These are phyloP conservation scores for Coemansia sp. DNA, from an alignment of 192 early-diverging fungal species.

Conservation along the genomic window DNA sequence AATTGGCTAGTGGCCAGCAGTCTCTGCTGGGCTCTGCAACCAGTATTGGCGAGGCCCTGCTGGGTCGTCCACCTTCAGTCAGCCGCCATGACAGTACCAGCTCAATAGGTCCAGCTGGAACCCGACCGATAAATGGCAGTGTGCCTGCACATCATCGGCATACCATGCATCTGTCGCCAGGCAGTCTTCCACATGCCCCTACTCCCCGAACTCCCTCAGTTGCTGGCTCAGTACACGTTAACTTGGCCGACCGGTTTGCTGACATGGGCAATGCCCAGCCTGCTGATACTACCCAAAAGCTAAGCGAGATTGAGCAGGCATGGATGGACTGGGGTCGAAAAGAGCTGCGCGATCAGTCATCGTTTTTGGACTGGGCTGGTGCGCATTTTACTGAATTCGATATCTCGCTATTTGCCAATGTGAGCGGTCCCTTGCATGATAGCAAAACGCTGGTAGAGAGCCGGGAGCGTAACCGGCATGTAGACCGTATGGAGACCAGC, in stretches of 20 bases:
- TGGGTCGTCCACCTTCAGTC: slow-evolving; percentile 12
- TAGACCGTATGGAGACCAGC: slow-evolving; percentile 29
- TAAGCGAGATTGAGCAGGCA: slow-evolving; percentile 25
- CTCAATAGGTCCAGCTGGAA: too few species aligned
- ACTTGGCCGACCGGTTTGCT: slow-evolving; percentile 18
- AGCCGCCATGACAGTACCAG: neutral
- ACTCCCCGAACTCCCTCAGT: slow-evolving; percentile 19
- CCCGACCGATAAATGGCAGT: neutral
- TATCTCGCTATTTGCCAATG: slow-evolving; percentile 48
- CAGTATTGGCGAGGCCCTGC: slow-evolving; percentile 39
- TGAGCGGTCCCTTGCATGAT: slow-evolving; percentile 42
- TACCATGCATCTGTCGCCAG: slow-evolving; percentile 42
- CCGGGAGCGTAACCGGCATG: slow-evolving; percentile 34
- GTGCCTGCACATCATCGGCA: slow-evolving; percentile 24
- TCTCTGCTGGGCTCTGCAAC: slow-evolving; percentile 19
- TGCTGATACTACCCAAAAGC: slow-evolving; percentile 4
- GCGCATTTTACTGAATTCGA: slow-evolving; percentile 53
- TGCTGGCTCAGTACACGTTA: slow-evolving; percentile 14
- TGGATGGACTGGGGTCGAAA: slow-evolving; percentile 44
- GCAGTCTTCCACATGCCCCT: slow-evolving; percentile 4
- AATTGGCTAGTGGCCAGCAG: slow-evolving; percentile 27
- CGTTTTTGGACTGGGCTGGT: slow-evolving; percentile 49
- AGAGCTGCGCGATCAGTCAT: slow-evolving; percentile 45
- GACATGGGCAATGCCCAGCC: slow-evolving; percentile 15
- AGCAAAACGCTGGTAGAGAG: slow-evolving; percentile 45